Evolutionary conservation across 192 early-diverging fungal genomes (phyloP).

Genomic region (Allomyces arbusculus): DNA sequence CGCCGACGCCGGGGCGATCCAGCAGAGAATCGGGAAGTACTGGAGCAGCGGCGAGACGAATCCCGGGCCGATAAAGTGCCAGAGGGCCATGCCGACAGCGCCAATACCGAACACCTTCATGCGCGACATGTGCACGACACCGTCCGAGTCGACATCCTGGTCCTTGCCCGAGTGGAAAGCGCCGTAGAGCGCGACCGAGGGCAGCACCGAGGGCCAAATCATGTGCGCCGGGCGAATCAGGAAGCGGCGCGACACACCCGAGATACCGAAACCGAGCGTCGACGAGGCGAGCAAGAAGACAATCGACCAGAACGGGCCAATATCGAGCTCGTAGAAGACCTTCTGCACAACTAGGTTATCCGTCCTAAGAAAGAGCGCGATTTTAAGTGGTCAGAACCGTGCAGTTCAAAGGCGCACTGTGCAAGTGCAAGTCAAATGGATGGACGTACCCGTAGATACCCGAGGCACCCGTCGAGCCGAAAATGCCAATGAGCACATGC

Average conservation of each 20-base stretch:
- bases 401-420: no score
- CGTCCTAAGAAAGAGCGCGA: neutral
- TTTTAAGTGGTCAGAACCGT: no score
- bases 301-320: neutral
- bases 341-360: conserved; percentile 17
- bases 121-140: conserved; percentile 12
- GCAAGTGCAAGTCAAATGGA: no score
- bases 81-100: conserved; percentile 22
- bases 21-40: conserved; percentile 42
- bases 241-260: conserved; percentile 52
- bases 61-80: conserved; percentile 35
- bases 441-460: conserved; percentile 31
- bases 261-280: conserved; percentile 42
- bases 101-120: conserved; percentile 27
- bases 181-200: conserved; percentile 57
- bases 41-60: conserved; percentile 46
- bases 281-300: conserved; percentile 50
- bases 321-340: conserved; percentile 5
- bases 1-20: conserved; percentile 12
- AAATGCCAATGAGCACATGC: conserved; percentile 61
- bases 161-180: conserved; percentile 46
- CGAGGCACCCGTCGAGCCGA: conserved; percentile 47
- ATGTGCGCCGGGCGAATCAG: conserved; percentile 66
- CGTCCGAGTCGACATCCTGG: neutral
- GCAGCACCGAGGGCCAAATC: conserved; percentile 69